phyloP scores from a whole-genome alignment of 2,329 filamentous ascomycete species.

The Sporothrix schenckii region DNA sequence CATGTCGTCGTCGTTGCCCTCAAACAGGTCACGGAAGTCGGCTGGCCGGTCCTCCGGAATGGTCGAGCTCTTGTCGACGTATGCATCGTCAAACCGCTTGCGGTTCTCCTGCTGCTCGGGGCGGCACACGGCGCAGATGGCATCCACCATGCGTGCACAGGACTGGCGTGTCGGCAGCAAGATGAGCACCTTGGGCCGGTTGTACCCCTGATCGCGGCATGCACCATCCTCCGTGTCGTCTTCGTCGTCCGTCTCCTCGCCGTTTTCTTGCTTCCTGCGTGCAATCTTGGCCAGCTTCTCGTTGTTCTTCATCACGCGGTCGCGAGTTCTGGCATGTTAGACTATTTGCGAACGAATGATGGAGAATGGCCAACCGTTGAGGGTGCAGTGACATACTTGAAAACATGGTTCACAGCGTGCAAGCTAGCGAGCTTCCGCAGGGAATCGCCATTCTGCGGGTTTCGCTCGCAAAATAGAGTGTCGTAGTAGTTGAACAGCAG shows the following conservation, averaged over 20 bases:
- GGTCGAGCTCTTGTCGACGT: slow-evolving; percentile 65
- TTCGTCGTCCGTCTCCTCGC: slow-evolving; percentile 60
- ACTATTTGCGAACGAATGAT: slow-evolving; percentile 31
- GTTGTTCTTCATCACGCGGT: slow-evolving; percentile 91
- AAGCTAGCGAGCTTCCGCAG: slow-evolving; percentile 75
- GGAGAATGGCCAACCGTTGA: too few species aligned
- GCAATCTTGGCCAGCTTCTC: slow-evolving; percentile 66
- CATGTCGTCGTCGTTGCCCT: slow-evolving; percentile 95
- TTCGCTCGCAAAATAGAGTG: slow-evolving; percentile 74
- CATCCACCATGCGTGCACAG: slow-evolving; percentile 76
- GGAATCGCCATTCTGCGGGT: slow-evolving; percentile 65
- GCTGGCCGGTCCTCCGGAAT: slow-evolving; percentile 65
- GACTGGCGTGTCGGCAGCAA: slow-evolving; percentile 86
- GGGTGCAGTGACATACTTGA: slow-evolving; percentile 63
- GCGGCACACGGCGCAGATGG: slow-evolving; percentile 72
- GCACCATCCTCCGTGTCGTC: slow-evolving; percentile 68
- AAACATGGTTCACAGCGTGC: slow-evolving; percentile 87
- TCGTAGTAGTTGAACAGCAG: slow-evolving; percentile 83
- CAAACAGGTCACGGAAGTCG: slow-evolving; percentile 87
- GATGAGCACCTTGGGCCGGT: slow-evolving; percentile 88
- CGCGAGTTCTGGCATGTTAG: slow-evolving; percentile 65
- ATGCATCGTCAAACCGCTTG: slow-evolving; percentile 86
- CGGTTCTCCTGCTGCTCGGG: slow-evolving; percentile 94
- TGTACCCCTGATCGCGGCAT: slow-evolving; percentile 91
- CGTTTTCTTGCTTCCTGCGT: slow-evolving; percentile 51